Conservation (phyloP, 352 stramenopile genomes). For the Aphanomyces euteiches region DNA sequence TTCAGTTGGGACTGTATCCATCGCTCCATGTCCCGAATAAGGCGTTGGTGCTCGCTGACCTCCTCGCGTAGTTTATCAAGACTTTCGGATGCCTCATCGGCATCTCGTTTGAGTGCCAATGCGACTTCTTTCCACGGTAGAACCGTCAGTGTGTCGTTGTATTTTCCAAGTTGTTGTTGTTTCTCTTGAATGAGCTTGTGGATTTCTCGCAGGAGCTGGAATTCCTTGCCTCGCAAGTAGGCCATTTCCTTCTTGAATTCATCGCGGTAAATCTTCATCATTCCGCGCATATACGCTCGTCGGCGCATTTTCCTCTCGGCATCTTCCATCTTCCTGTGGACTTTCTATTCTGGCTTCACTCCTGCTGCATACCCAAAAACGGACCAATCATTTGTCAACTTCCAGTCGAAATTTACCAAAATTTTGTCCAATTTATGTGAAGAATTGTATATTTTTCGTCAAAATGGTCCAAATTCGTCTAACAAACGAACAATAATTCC, state of each 20-base stretch:
- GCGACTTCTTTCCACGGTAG: background rate
- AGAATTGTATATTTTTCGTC: too few species aligned
- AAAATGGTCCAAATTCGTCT: too few species aligned
- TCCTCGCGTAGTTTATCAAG: background rate
- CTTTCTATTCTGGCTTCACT: too few species aligned
- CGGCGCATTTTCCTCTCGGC: slow-evolving; percentile 3
- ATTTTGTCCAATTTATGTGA: too few species aligned
- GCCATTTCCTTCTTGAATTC: background rate
- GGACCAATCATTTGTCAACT: too few species aligned
- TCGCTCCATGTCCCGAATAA: background rate
- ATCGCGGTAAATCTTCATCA: slow-evolving; percentile 12
- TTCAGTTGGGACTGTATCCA: background rate
- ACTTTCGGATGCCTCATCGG: background rate
- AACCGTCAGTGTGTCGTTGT: background rate
- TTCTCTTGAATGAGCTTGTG: background rate
- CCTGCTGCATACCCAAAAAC: too few species aligned
- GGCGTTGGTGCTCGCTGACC: background rate
- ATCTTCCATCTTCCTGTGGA: background rate
- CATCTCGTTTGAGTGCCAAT: background rate
- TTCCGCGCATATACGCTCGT: background rate
- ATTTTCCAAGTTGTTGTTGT: background rate
- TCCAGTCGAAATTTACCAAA: too few species aligned
- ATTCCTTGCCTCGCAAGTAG: background rate
- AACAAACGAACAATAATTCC: too few species aligned
- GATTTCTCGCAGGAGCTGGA: background rate